phyloP scores from a whole-genome alignment of 2,329 filamentous ascomycete species.

The Lachnellula subtilissima region DNA sequence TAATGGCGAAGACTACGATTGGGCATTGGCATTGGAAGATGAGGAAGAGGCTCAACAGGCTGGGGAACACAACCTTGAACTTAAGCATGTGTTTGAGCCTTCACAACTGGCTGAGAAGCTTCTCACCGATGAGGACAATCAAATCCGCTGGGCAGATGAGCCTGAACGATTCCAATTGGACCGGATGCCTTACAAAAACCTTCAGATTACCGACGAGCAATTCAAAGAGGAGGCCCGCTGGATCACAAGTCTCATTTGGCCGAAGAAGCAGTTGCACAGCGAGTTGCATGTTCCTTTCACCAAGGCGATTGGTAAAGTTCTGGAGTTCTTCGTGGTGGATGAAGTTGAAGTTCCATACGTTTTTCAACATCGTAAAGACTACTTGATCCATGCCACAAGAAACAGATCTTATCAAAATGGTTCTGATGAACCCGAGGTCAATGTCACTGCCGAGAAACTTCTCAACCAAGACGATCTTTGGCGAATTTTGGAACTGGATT shows the following conservation, averaged over 20 bases:
- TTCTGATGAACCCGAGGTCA: constrained; percentile 65
- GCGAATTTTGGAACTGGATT: constrained; percentile 89
- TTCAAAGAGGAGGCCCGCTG: constrained; percentile 86
- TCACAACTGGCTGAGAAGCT: constrained; percentile 91
- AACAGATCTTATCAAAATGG: constrained; percentile 56
- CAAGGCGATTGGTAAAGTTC: constrained; percentile 81
- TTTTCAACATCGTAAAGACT: constrained; percentile 97
- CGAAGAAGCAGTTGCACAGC: constrained; percentile 64
- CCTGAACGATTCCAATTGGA: constrained; percentile 93
- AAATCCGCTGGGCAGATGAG: constrained; percentile 81
- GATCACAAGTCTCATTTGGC: constrained; percentile 87
- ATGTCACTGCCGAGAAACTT: constrained; percentile 77
- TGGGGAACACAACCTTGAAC: constrained; percentile 78
- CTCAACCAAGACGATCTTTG: constrained; percentile 90
- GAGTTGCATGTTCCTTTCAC: constrained; percentile 80
- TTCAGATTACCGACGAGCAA: constrained; percentile 76
- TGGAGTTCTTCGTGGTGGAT: constrained; percentile 92
- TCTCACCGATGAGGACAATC: constrained; percentile 90
- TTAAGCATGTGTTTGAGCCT: constrained; percentile 98
- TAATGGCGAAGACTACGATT: constrained; percentile 91
- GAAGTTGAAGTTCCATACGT: constrained; percentile 96
- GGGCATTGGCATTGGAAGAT: constrained; percentile 85
- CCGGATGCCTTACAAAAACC: constrained; percentile 78
- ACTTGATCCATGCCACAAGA: constrained; percentile 84
- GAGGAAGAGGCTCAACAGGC: constrained; percentile 74